Evolutionary conservation across 208 protist genomes (phyloP).

Genomic region (Crithidia acanthocephali): DNA sequence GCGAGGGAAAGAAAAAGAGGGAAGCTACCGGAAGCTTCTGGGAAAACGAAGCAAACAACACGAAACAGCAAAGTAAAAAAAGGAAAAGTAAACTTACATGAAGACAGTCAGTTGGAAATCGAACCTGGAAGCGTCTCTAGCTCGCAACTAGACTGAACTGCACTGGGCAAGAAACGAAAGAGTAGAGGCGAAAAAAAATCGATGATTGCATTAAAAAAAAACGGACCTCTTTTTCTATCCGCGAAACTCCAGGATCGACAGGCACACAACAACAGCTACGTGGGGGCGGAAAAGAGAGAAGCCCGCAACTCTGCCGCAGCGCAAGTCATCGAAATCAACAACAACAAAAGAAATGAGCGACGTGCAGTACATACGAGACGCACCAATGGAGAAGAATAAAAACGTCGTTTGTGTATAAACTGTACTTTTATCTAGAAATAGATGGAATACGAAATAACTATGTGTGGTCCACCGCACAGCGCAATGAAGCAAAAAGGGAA

Average conservation of each 20-base stretch:
- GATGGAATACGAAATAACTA: conserved; percentile 6
- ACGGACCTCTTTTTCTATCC: too few species aligned
- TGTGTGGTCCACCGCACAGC: neutral
- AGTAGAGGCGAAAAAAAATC: too few species aligned
- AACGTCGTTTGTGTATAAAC: neutral
- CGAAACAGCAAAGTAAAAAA: conserved; percentile 8
- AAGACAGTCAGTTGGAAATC: too few species aligned
- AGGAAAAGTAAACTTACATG: neutral
- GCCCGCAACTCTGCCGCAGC: neutral
- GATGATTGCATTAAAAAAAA: too few species aligned
- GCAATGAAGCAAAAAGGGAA: too few species aligned
- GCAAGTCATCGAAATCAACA: neutral
- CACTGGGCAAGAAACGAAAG: too few species aligned
- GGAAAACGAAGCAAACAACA: too few species aligned
- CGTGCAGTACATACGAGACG: neutral
- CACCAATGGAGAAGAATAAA: neutral
- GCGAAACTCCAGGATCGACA: too few species aligned
- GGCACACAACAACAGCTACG: too few species aligned
- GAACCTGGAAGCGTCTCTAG: too few species aligned
- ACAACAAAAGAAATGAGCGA: too few species aligned
- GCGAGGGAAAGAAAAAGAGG: conserved; percentile 1
- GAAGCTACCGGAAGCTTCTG: neutral
- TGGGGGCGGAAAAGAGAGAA: neutral
- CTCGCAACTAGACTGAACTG: too few species aligned
- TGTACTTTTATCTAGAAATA: neutral